Base-by-base conservation (phyloP, 2,329 filamentous ascomycete genomes). In the Sporothrix variecibatus region DNA sequence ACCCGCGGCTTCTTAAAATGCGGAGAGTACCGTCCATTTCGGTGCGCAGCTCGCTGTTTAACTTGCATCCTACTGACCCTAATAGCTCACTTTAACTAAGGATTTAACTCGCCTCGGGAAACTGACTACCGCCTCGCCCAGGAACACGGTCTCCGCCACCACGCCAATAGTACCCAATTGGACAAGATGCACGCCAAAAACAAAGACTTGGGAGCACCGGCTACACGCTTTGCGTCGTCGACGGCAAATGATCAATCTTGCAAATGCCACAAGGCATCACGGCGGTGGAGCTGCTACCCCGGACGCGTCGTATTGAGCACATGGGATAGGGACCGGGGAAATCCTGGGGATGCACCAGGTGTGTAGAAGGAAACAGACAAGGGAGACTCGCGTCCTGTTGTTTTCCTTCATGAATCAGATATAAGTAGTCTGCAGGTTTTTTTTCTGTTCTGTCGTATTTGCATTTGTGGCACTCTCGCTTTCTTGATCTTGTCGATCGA, bases 401-500 rank as follows among this genome's bases (percentile, higher is more conserved):
- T 43, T 23, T 40, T 20, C 62, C 62, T 65, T 65, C 26, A 34
- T 46, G 43, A 68, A 6, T 31, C 38, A 51, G 40, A 49, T 68
- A 68, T 68, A 68, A 68, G 65, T 68, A 68, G 65, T 26, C 31
- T 68, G 65, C 40, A 68, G 15, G 23, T 34, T 31, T 31, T 31
- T 68, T 12, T 17, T 23, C 40, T 31, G 62, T 23, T 26, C 28
- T 26, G 28, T 65, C 38, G 0, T 34, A 17, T 43, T 40, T 64
- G 23, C n/a, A n/a, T n/a, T n/a, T n/a, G n/a, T n/a, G n/a, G n/a
- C n/a, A 34, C 11, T 26, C 26, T 26, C 4, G 7, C 34, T 4
- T 23, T 43, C 15, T 20, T 65, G 5, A 31, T 51, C 17, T n/a
- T 51, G 17, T 20, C 49, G 12, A n/a, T 40, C 38, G 38, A 40